phyloP scores from a whole-genome alignment of 2,329 filamentous ascomycete species.

The Alternaria gaisen region DNA sequence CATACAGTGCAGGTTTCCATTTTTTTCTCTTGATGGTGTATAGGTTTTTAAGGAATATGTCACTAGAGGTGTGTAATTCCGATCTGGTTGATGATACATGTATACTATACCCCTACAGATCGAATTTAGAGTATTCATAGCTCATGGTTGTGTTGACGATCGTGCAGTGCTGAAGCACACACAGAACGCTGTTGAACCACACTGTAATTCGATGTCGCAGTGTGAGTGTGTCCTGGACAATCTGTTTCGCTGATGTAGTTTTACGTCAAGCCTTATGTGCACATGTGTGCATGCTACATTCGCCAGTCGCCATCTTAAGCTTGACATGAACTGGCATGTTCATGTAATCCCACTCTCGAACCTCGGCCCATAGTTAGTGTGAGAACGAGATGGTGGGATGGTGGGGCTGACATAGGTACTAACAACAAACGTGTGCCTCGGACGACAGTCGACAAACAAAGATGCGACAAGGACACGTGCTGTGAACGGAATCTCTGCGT shows the following conservation, averaged over 20 bases:
- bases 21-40: not conserved
- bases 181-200: accelerated
- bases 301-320: too few relatives aligned
- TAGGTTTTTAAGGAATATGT: not conserved
- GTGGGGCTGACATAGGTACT: not conserved
- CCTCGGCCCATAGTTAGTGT: constrained; percentile 1
- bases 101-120: constrained; percentile 19
- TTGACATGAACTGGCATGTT: too few relatives aligned
- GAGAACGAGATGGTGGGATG: not conserved
- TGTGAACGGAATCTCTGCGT: not conserved
- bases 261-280: too few relatives aligned
- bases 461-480: not conserved
- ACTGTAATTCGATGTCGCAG: not conserved
- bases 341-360: not conserved
- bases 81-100: constrained; percentile 1
- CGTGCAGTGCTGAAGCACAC: too few relatives aligned
- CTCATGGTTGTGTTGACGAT: not conserved
- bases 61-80: not conserved
- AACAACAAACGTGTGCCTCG: not conserved
- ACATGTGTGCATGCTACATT: too few relatives aligned
- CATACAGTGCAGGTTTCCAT: not conserved
- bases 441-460: not conserved
- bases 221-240: too few relatives aligned
- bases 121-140: not conserved
- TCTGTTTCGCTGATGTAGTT: too few relatives aligned